Evolutionary conservation across 2,329 filamentous ascomycete genomes (phyloP).

Genomic region (Mycocentrospora acerina): DNA sequence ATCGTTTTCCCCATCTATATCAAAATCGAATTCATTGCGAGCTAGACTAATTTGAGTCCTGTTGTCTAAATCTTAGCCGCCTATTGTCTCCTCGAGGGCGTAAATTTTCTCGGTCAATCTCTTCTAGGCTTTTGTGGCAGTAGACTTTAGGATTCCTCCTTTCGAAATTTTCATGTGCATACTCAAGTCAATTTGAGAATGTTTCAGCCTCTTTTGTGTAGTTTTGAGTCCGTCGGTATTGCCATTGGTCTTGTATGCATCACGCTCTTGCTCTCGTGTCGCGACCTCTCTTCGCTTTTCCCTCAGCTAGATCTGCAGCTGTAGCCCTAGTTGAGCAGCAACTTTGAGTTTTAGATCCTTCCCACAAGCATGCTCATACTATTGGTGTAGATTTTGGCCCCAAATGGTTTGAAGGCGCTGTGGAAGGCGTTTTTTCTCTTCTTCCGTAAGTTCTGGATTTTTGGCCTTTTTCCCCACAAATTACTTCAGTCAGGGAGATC

Average conservation of each 20-base stretch:
- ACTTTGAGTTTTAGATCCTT: neutral
- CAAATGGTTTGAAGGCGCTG: neutral
- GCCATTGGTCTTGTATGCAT: neutral
- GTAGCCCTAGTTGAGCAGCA: conserved; percentile 1
- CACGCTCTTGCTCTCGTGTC: neutral
- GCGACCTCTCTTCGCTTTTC: neutral
- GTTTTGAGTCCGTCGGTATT: neutral
- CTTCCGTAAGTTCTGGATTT: neutral
- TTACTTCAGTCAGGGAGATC: no score
- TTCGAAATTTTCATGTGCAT: neutral
- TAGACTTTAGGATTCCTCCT: neutral
- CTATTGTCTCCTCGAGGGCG: conserved; percentile 1
- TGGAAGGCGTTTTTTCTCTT: conserved; percentile 1
- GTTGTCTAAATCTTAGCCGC: neutral
- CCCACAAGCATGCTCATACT: conserved; percentile 1
- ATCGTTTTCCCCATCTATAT: no score
- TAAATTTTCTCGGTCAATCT: neutral
- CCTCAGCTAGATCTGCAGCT: conserved; percentile 1
- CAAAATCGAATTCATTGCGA: no score
- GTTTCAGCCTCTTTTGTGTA: neutral
- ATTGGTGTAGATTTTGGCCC: neutral
- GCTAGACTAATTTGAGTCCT: neutral
- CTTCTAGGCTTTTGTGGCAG: neutral
- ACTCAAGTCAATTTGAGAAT: neutral
- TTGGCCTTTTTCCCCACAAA: neutral